Evolutionary conservation across 441 rosid genomes (phyloP), one percentile per base, ranked within the genome.

Genomic region (Gossypium schwendimanii): DNA sequence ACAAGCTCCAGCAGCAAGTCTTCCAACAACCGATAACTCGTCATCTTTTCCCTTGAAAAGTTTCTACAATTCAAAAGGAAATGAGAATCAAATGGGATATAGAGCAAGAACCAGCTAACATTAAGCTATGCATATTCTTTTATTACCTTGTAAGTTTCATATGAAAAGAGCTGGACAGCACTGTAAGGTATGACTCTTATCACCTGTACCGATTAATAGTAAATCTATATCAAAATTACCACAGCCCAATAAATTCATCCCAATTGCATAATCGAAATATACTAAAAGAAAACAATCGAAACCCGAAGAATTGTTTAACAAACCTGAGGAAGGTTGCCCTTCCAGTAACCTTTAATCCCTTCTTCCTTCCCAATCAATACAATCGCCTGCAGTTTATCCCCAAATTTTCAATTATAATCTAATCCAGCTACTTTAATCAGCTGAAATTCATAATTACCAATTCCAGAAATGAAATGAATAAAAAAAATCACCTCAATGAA

Each of bases 1-100:
- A 85, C 99, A 92, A 84, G 99, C 98, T 76, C 99, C 98, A 0
- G 98, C 99, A 0, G 91, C 89, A 57, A 95, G 92, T 83, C 99
- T 93, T 74, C 98, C 97, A 21, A 92, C 76, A 76, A 95, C 91
- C 66, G 98, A 84, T 77, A 93, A 90, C 68, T 93, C 83, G 7
- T 88, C 95, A 72, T 93, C 98, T 77, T 91, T 87, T 71, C 90
- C 91, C 39, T 77, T 83, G 64, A 95, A 91, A 70, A 95, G 87
- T 85, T 90, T 93, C 99, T 95, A 71, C 69, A 79, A 73, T 75
- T 63, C 72, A 76, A 76, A 17, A 11, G 24, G 18, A 67, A 58
- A 79, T 14, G 55, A 64, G 62, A 76, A 75, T 60, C 28, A 79
- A 63, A 73, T 20, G 17, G 15, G 12, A 33, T 28, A 65, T 15